Percentiles rank a stretch among this genome's conserved stretches.
These are phyloP conservation scores for Hanseniaspora hatyaiensis DNA, from an alignment of 805 yeast genomes.

Conservation along the genomic window DNA sequence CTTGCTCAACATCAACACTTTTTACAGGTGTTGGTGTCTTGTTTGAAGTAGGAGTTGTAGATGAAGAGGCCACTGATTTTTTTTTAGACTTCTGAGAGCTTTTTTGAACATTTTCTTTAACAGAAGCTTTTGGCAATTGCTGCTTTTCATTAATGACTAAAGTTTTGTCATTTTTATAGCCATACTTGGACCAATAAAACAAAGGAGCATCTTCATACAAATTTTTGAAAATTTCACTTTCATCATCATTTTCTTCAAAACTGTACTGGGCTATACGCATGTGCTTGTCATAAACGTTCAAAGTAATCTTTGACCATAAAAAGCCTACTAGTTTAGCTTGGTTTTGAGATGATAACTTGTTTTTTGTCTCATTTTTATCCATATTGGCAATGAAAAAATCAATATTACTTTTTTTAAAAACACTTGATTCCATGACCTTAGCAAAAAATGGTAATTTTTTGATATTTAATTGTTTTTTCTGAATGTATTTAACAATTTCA, in stretches of 20 bases:
- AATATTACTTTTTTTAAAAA: slow-evolving; percentile 2
- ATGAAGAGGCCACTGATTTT: too few species aligned
- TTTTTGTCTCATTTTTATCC: background rate
- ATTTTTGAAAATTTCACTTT: background rate
- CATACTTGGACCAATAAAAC: background rate
- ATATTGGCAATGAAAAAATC: background rate
- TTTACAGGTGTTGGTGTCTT: too few species aligned
- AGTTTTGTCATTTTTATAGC: background rate
- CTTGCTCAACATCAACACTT: too few species aligned
- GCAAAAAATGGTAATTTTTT: background rate
- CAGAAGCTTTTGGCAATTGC: background rate
- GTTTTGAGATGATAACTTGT: background rate
- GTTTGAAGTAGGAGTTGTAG: too few species aligned
- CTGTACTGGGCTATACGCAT: background rate
- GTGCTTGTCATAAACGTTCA: background rate
- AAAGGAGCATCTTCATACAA: background rate
- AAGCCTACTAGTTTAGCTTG: slow-evolving; percentile 3
- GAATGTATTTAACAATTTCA: slow-evolving; percentile 3
- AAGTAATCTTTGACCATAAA: background rate
- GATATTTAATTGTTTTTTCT: background rate
- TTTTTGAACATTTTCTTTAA: background rate
- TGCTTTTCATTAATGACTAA: background rate
- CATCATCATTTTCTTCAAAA: background rate
- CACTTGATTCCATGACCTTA: background rate
- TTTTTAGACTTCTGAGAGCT: too few species aligned